These are phyloP conservation scores for Neurospora cerealis DNA, from an alignment of 495 filamentous ascomycete species.

Conservation along the genomic window DNA sequence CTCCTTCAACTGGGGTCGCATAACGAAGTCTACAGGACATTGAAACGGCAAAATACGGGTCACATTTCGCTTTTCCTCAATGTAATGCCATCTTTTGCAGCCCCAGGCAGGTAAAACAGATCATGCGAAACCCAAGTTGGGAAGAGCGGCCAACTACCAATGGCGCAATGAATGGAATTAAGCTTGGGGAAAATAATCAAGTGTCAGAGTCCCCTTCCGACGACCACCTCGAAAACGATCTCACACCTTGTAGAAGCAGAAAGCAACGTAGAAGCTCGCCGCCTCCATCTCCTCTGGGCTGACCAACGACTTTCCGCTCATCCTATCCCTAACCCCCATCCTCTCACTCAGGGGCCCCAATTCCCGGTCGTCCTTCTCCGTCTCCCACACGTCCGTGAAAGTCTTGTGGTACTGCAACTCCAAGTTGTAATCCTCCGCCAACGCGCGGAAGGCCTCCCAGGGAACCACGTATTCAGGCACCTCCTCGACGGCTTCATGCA, in stretches of 20 bases:
- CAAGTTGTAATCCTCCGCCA: slow-evolving; percentile 94
- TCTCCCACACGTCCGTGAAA: slow-evolving; percentile 83
- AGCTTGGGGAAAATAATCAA: background rate
- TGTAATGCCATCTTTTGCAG: background rate
- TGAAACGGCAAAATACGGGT: background rate
- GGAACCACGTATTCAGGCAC: slow-evolving; percentile 97
- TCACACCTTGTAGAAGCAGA: slow-evolving; percentile 89
- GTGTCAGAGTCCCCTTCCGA: background rate
- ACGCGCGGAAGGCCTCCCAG: slow-evolving; percentile 89
- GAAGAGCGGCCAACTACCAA: background rate
- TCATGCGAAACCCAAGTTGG: background rate
- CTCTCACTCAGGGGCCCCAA: slow-evolving; percentile 78
- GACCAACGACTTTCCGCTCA: slow-evolving; percentile 56
- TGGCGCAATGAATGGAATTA: background rate
- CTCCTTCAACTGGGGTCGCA: background rate
- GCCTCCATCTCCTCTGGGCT: slow-evolving; percentile 80
- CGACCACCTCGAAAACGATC: background rate
- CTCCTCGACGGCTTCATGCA: slow-evolving; percentile 91
- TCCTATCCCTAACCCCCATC: slow-evolving; percentile 79
- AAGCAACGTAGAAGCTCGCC: slow-evolving; percentile 81
- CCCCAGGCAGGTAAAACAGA: background rate
- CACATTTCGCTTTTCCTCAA: background rate
- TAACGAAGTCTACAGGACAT: background rate
- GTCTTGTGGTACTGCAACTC: slow-evolving; percentile 86
- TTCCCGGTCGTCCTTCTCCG: slow-evolving; percentile 71